A percentile compares a stretch with the other conserved stretches of the same genome.
Evolutionary conservation across 768 basidiomycete species (phyloP).

Genomic region (Trametopsis cervina): DNA sequence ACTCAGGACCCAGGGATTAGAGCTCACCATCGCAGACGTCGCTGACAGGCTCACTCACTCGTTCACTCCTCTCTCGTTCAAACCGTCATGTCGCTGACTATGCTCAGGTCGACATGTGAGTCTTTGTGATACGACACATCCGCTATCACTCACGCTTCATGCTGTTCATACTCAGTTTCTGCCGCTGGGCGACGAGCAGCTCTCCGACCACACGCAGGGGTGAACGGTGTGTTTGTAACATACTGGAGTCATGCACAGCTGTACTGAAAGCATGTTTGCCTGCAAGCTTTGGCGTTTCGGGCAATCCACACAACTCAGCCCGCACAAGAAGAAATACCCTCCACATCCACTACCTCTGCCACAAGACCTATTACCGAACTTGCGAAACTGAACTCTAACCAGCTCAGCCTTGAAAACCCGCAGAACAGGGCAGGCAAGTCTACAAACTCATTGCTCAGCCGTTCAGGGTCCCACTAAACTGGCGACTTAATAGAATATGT

Average conservation of each 20-base stretch:
- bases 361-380: conserved; percentile 58
- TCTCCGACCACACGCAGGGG: conserved; percentile 37
- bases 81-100: conserved; percentile 39
- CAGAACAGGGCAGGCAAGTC: conserved; percentile 79
- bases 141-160: conserved; percentile 1
- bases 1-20: conserved; percentile 10
- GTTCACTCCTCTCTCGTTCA: conserved; percentile 3
- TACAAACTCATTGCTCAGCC: background rate
- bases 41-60: conserved; percentile 1
- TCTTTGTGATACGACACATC: background rate
- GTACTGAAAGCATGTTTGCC: background rate
- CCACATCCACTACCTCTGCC: conserved; percentile 36
- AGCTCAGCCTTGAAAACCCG: conserved; percentile 81
- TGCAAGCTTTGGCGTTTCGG: conserved; percentile 35
- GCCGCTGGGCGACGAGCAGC: conserved; percentile 37
- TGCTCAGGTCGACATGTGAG: conserved; percentile 30
- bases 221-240: conserved; percentile 30
- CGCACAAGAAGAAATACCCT: conserved; percentile 33
- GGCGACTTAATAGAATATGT: conserved; percentile 73
- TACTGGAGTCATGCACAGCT: background rate
- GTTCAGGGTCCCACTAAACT: conserved; percentile 1
- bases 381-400: conserved; percentile 76
- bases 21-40: conserved; percentile 5
- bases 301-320: conserved; percentile 49
- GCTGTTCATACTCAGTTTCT: conserved; percentile 10